A percentile compares a stretch with the other conserved stretches of the same genome.
Conservation (phyloP, 2,329 filamentous ascomycete species). For the Fusarium tanahbumbuense region DNA sequence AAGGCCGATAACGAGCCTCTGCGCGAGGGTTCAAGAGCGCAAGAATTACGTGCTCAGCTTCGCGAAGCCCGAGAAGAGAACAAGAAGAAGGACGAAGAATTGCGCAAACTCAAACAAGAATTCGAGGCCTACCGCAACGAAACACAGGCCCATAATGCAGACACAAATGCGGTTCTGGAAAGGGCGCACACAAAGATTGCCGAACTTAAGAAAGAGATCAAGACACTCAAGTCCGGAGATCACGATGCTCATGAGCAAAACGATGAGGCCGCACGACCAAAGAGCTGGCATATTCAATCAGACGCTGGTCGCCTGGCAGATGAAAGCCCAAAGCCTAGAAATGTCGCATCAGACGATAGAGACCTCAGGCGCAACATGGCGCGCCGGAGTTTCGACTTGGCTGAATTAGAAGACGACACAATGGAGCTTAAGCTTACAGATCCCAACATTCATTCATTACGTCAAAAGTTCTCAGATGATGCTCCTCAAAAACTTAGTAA, state of each 20-base stretch:
- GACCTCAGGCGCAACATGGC: conserved; percentile 19
- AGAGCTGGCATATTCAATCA: conserved; percentile 48
- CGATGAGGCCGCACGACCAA: conserved; percentile 41
- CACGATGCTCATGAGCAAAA: conserved; percentile 16
- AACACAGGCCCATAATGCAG: conserved; percentile 64
- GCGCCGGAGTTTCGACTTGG: conserved; percentile 48
- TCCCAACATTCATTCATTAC: conserved; percentile 45
- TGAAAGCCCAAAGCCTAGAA: conserved; percentile 9
- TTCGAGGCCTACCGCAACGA: conserved; percentile 66
- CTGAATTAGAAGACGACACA: conserved; percentile 31
- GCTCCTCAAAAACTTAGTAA: conserved; percentile 29
- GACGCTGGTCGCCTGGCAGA: conserved; percentile 27
- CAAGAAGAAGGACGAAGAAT: conserved; percentile 60
- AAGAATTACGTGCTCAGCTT: conserved; percentile 57
- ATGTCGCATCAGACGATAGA: neutral
- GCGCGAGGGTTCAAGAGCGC: conserved; percentile 44
- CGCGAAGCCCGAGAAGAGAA: conserved; percentile 58
- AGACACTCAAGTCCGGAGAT: conserved; percentile 54
- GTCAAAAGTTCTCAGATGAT: conserved; percentile 53
- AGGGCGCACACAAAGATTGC: conserved; percentile 68
- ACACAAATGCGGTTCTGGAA: conserved; percentile 66
- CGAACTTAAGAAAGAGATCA: conserved; percentile 66
- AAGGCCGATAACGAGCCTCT: conserved; percentile 40
- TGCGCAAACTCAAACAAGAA: conserved; percentile 62
- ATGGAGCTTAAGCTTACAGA: conserved; percentile 33